phyloP scores from a whole-genome alignment of 2,329 filamentous ascomycete species.

The Aspergillus puulaauensis region DNA sequence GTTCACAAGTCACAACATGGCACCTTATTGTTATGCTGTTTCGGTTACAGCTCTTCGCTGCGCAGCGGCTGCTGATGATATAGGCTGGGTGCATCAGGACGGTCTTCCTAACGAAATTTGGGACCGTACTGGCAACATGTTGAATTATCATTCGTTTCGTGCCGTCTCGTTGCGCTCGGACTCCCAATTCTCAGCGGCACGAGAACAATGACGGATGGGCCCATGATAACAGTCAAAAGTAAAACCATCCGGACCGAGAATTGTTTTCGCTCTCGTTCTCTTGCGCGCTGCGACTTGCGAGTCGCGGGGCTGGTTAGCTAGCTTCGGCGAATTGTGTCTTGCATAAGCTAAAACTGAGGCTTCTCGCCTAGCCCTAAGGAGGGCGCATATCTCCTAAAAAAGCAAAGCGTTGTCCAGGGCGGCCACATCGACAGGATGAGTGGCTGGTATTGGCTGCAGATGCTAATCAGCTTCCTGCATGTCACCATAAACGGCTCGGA shows the following conservation, averaged over 20 bases:
- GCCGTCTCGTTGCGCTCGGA: not conserved
- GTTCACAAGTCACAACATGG: no score
- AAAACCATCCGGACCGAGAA: not conserved
- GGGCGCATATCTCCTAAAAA: not conserved
- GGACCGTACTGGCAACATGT: not conserved
- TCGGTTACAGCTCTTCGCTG: no score
- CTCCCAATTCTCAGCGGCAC: not conserved
- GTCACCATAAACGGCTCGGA: constrained; percentile 18
- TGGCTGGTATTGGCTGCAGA: constrained; percentile 20
- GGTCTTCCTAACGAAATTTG: not conserved
- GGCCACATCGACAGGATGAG: constrained; percentile 5
- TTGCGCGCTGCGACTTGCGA: not conserved
- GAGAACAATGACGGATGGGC: not conserved
- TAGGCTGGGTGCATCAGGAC: not conserved
- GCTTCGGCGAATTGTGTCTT: not conserved
- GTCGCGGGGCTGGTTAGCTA: not conserved
- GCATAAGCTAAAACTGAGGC: constrained; percentile 9
- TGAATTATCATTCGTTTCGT: not conserved
- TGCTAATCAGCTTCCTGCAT: constrained; percentile 21
- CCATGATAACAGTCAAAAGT: not conserved
- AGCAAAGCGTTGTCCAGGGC: not conserved
- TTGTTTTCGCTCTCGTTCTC: not conserved
- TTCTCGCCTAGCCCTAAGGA: constrained; percentile 4
- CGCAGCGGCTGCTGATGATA: no score
- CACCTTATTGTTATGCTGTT: not conserved